phyloP scores from a whole-genome alignment of 129 eudicot genomes.

The Calendula officinalis region DNA sequence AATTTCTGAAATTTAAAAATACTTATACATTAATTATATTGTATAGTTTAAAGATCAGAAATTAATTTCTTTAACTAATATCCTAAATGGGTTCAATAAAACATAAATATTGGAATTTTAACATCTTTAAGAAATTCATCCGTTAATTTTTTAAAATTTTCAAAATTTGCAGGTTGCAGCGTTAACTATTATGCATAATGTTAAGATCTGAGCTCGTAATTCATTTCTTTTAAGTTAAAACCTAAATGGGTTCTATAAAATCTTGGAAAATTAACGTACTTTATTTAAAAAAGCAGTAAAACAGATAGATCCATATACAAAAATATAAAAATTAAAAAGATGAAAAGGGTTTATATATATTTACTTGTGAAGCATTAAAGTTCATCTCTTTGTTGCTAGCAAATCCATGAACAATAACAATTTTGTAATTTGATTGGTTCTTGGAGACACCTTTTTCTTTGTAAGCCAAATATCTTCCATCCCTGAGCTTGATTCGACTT shows the following conservation, averaged over 20 bases:
- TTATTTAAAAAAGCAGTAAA: background rate
- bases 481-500: constrained; percentile 62
- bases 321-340: constrained; percentile 9
- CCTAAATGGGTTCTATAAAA: no score
- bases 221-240: no score
- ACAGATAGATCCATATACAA: constrained; percentile 16
- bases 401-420: constrained; percentile 90
- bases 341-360: constrained; percentile 3
- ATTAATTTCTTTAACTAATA: no score
- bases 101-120: no score
- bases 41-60: no score
- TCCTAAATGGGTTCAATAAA: no score
- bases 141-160: constrained; percentile 59
- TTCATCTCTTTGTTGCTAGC: constrained; percentile 90
- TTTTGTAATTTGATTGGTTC: constrained; percentile 52
- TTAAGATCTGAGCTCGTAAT: no score
- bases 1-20: no score
- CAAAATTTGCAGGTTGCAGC: background rate
- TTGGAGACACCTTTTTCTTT: constrained; percentile 86
- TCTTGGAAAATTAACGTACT: background rate
- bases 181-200: background rate
- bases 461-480: constrained; percentile 84
- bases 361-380: constrained; percentile 85
- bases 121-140: constrained; percentile 37
- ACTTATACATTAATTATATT: no score